These are phyloP conservation scores for Amaranthus palmeri DNA, from an alignment of 148 eudicot species.

Conservation along the genomic window DNA sequence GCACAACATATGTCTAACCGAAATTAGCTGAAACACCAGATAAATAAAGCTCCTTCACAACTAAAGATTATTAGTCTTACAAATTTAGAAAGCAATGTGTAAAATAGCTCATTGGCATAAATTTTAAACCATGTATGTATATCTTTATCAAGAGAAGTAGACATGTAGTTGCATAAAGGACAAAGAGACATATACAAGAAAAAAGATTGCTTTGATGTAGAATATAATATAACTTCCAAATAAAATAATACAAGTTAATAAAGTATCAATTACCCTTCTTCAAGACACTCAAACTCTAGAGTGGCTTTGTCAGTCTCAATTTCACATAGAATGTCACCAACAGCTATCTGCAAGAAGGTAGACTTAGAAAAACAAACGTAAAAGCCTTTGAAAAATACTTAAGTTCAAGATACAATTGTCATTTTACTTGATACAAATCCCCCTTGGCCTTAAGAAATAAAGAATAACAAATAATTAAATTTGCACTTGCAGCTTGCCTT, in stretches of 20 bases:
- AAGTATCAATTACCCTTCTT: slow-evolving; percentile 67
- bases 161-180: background rate
- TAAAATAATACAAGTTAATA: background rate
- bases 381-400: background rate
- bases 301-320: slow-evolving; percentile 99
- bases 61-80: no score
- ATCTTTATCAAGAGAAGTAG: background rate
- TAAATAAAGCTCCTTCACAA: no score
- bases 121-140: background rate
- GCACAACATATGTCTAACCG: no score
- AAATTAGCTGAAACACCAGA: no score
- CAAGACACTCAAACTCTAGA: slow-evolving; percentile 83
- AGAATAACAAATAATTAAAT: background rate
- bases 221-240: background rate
- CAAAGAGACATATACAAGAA: slow-evolving; percentile 6
- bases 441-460: no score
- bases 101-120: background rate
- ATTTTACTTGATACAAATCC: background rate
- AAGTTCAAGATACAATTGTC: background rate
- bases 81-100: no score
- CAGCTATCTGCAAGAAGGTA: slow-evolving; percentile 50
- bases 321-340: slow-evolving; percentile 88
- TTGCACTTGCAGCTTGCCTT: slow-evolving; percentile 45
- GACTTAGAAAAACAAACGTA: slow-evolving; percentile 4
- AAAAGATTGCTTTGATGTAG: background rate